Evolutionary conservation across 2,329 filamentous ascomycete species (phyloP), one percentile per base, ranked within the genome.

Genomic region (Aspergillus sergii): DNA sequence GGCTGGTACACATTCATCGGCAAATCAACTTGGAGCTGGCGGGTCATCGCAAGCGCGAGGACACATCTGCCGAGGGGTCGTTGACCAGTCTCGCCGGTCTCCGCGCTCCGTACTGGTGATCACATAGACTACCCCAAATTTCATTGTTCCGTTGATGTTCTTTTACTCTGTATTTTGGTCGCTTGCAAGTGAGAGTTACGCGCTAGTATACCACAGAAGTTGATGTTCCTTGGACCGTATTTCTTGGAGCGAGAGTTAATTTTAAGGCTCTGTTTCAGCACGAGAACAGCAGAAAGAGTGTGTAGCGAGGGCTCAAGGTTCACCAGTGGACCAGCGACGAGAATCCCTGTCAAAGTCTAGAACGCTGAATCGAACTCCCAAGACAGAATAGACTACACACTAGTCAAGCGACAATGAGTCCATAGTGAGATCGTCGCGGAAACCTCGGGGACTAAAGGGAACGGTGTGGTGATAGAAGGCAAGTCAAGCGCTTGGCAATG

Each of bases 1-100:
- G 95, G 95, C 84, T 99, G 73, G 95, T 99, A 62, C 92, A 97
- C 78, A 86, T 98, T 66, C 95, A 99, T 80, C 90, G 94, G 71
- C 89, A 91, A 69, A 95, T 99, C 68, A 94, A 97, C 76, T 83
- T 97, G 67, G 95, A 99, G 86, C 77, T 88, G 69, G 82, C 83
- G 55, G 82, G 82, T 41, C 81, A 83, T 65, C 77, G 81, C 58
- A 82, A 81, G 70, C 80, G 79, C 63, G 80, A 82, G n/a, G 80
- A 82, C 46, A 72, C 75, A 16, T 69, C 72, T 46, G 71, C 71
- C 16, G 80, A 82, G 63, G 73, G 79, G 26, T 76, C 81, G 41
- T 74, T 83, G 66, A 76, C 79, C 58, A 79, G 77, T 68, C 71
- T 83, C 69, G 78, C 81, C 6, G 80, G 79, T 30, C 72, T 83